These are phyloP conservation scores for Tolypocladium endophyticum DNA, from an alignment of 2,329 filamentous ascomycete genomes.

Conservation along the genomic window DNA sequence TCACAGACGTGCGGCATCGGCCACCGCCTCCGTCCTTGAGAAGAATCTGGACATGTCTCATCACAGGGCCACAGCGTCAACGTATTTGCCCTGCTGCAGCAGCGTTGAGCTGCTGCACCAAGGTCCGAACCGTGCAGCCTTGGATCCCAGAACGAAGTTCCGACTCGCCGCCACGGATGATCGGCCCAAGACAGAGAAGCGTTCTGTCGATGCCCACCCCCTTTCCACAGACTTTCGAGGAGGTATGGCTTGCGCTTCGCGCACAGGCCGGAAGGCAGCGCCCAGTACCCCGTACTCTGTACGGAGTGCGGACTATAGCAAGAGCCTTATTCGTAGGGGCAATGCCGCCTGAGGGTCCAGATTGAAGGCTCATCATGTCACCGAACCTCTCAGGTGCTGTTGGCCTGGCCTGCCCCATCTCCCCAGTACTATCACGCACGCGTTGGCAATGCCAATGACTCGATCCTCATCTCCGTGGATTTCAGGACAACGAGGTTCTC, in stretches of 20 bases:
- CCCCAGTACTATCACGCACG: neutral
- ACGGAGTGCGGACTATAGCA: too few relatives aligned
- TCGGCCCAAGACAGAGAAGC: neutral
- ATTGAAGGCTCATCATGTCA: neutral
- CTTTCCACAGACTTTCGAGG: neutral
- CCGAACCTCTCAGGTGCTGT: neutral
- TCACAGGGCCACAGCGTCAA: neutral
- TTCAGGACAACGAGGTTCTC: neutral
- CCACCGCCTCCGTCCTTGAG: neutral
- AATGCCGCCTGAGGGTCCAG: neutral
- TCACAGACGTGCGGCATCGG: neutral
- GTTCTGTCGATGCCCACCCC: neutral
- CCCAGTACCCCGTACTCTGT: too few relatives aligned
- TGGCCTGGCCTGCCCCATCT: neutral
- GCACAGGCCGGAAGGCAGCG: neutral
- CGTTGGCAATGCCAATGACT: neutral
- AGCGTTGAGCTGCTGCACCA: neutral
- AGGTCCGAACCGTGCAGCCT: neutral
- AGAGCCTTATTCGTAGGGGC: too few relatives aligned
- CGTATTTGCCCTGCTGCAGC: neutral
- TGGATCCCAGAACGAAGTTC: neutral
- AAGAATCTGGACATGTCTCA: neutral
- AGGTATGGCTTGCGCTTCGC: neutral
- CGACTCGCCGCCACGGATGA: neutral
- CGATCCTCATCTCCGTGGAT: neutral